Percentiles rank a stretch among this genome's conserved stretches.
Conservation (phyloP, 225 moss, liverwort and hornwort genomes). For the Takakia lepidozioides region DNA sequence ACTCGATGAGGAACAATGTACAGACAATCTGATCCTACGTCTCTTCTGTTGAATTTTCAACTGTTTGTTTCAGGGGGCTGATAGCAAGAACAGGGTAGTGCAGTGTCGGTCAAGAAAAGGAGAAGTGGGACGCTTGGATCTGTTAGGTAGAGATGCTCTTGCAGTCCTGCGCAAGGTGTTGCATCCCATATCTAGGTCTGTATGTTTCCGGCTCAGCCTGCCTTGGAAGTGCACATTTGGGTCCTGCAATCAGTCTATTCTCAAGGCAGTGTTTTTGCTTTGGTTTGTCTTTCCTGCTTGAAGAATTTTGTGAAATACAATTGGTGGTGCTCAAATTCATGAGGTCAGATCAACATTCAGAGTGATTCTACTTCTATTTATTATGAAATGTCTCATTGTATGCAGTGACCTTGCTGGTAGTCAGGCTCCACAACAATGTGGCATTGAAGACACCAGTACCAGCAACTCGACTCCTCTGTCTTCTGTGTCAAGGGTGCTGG, state of each 20-base stretch:
- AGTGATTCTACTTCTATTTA: not conserved
- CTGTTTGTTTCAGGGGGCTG: constrained; percentile 19
- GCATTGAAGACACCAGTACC: constrained; percentile 12
- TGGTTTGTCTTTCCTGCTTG: too few relatives aligned
- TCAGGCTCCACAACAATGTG: constrained; percentile 14
- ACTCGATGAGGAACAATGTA: too few relatives aligned
- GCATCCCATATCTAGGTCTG: constrained; percentile 64
- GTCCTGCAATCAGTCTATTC: too few relatives aligned
- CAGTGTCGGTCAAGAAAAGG: constrained; percentile 71
- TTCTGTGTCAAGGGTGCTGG: constrained; percentile 15
- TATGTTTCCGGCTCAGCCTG: not conserved
- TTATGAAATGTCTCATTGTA: too few relatives aligned
- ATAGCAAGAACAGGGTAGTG: constrained; percentile 18
- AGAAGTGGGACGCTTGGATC: constrained; percentile 70
- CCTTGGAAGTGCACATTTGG: too few relatives aligned
- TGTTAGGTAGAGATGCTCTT: constrained; percentile 52
- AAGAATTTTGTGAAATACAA: too few relatives aligned
- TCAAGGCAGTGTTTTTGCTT: too few relatives aligned
- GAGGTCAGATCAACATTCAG: too few relatives aligned
- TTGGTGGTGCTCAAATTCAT: too few relatives aligned
- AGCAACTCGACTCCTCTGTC: constrained; percentile 4
- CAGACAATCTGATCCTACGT: too few relatives aligned
- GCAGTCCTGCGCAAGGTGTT: constrained; percentile 71
- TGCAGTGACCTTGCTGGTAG: constrained; percentile 20
- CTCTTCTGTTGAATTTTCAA: not conserved